These are phyloP conservation scores for Kodamaea neixiangensis DNA, from an alignment of 805 yeast species.

Conservation along the genomic window DNA sequence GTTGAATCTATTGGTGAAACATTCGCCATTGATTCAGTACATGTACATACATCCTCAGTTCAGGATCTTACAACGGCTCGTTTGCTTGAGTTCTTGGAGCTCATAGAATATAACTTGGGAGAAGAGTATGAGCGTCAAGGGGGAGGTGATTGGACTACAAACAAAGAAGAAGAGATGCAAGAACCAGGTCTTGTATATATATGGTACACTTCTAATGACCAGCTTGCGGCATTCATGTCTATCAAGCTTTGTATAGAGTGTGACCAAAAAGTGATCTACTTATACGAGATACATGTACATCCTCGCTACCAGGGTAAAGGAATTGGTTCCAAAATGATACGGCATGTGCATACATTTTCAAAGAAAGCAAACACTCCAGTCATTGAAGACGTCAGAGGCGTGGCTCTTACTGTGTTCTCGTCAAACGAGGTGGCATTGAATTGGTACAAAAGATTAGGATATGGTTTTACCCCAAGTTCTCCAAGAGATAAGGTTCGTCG, in stretches of 20 bases:
- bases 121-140: constrained; percentile 25
- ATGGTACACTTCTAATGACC: constrained; percentile 23
- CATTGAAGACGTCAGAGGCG: constrained; percentile 22
- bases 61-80: neutral
- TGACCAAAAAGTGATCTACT: constrained; percentile 42
- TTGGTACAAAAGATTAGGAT: constrained; percentile 48
- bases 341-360: constrained; percentile 34
- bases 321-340: constrained; percentile 44
- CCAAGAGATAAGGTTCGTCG: constrained; percentile 47
- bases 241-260: constrained; percentile 45
- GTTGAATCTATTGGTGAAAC: neutral
- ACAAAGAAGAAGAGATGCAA: constrained; percentile 47
- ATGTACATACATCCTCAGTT: neutral
- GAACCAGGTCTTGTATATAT: constrained; percentile 50
- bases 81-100: constrained; percentile 18
- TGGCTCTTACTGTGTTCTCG: constrained; percentile 52
- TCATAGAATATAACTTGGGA: constrained; percentile 32
- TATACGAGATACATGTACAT: constrained; percentile 57
- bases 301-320: constrained; percentile 32
- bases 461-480: constrained; percentile 38
- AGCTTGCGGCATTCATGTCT: constrained; percentile 48
- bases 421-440: constrained; percentile 42
- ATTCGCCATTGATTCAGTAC: neutral
- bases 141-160: constrained; percentile 43
- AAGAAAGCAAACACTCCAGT: neutral